phyloP scores from a whole-genome alignment of 371 early-diverging fungal species.

The Cladochytrium tenue region DNA sequence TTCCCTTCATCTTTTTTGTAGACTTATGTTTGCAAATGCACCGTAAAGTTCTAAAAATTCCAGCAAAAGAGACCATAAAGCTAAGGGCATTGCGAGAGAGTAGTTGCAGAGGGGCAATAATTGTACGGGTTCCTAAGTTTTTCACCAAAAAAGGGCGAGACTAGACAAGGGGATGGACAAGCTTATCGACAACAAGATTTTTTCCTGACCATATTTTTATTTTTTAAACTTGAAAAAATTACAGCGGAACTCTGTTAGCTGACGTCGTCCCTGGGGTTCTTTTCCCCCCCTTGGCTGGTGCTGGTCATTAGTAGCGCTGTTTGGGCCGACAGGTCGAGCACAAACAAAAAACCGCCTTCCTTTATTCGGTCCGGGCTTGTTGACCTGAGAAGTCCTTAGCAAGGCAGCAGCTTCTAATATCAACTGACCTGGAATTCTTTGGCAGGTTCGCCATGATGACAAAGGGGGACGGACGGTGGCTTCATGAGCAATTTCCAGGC shows the following conservation, averaged over 20 bases:
- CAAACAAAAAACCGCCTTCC: conserved; percentile 74
- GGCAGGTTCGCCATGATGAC: conserved; percentile 70
- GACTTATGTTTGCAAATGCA: too few relatives aligned
- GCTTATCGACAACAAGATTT: too few relatives aligned
- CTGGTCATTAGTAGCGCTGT: conserved; percentile 8
- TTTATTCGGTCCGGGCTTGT: conserved; percentile 72
- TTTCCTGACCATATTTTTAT: too few relatives aligned
- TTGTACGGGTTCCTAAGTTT: too few relatives aligned
- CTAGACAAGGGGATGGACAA: too few relatives aligned
- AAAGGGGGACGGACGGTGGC: conserved; percentile 54
- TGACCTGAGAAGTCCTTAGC: conserved; percentile 30
- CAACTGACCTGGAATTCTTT: conserved; percentile 52
- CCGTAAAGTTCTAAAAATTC: too few relatives aligned
- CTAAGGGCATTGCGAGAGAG: too few relatives aligned
- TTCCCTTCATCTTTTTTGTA: too few relatives aligned
- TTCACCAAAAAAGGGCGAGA: too few relatives aligned
- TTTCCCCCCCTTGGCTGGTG: not conserved
- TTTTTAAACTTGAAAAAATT: conserved; percentile 64
- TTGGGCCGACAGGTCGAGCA: conserved; percentile 55
- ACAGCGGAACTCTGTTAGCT: conserved; percentile 52
- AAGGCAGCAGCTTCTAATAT: not conserved
- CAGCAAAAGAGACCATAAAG: too few relatives aligned
- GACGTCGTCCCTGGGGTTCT: conserved; percentile 35
- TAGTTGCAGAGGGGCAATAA: too few relatives aligned
- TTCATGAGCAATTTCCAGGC: conserved; percentile 66